Base-by-base conservation (phyloP, 2,329 filamentous ascomycete species). In the Microdochium nivale region DNA sequence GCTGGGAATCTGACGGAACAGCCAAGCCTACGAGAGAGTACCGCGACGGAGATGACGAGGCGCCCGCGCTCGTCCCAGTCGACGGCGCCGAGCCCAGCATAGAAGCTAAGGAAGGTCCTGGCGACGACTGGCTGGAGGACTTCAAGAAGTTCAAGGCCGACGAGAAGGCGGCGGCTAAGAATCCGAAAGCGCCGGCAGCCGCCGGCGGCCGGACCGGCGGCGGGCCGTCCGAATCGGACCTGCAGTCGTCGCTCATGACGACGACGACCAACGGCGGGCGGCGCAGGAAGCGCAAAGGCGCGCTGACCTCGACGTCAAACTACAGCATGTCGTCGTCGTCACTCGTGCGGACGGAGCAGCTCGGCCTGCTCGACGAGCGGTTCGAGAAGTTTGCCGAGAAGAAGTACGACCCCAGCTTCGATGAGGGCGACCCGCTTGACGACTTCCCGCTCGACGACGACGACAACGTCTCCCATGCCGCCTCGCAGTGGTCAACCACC, bases 141-240 rank as follows among this genome's bases (percentile, higher is more conserved):
- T 97, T 96, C 72, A 88, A 88, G 60, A 89, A 94, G 65, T 97
- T 95, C 77, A 96, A 97, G 69, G 88, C 87, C 63, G 88, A 91
- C 54, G 78, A 85, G 61, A 83, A 81, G 59, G 65, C 65, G 1
- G 66, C 67, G 4, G 64, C 75, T 55, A 69, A 64, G 58, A 59
- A 60, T 24, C 63, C 61, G 24, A 81, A 80, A 58, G 60, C 63
- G 1, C 65, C 66, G 16, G 64, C 76, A 55, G 69, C 65, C 53
- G n/a, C n/a, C n/a, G n/a, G n/a, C n/a, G 61, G 61, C 24, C 40
- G 40, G 14, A 13, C 40, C 3, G 65, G 61, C 3, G 65, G 61
- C 32, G 69, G 66, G 4, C 72, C 72, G 1, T 75, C 78, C 1
- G 78, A 78, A 16, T 85, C 83, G 2, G 86, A 86, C 56, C 62